Percentiles rank a stretch among this genome's conserved stretches.
phyloP scores from a whole-genome alignment of 2,329 filamentous ascomycete genomes.

The Clarireedia paspali region DNA sequence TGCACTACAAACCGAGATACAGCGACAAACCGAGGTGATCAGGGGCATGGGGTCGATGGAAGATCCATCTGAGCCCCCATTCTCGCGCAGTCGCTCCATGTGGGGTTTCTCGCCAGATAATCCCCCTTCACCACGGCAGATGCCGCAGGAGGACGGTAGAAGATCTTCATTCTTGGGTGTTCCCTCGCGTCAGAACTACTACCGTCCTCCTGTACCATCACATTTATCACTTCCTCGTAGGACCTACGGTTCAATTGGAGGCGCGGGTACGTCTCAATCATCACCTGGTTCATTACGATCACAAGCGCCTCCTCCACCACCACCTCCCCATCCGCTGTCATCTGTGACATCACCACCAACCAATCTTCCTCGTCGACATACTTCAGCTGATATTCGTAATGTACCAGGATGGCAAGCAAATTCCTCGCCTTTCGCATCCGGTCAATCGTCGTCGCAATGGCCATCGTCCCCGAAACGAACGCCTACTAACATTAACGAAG shows the following conservation, averaged over 20 bases:
- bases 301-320: slow-evolving; percentile 53
- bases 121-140: slow-evolving; percentile 77
- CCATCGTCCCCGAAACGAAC: slow-evolving; percentile 55
- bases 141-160: slow-evolving; percentile 77
- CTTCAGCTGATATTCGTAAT: slow-evolving; percentile 82
- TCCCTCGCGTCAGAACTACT: slow-evolving; percentile 50
- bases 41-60: slow-evolving; percentile 39
- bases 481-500: slow-evolving; percentile 36
- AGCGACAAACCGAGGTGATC: slow-evolving; percentile 51
- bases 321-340: slow-evolving; percentile 57
- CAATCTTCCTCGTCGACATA: slow-evolving; percentile 77
- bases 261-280: slow-evolving; percentile 56
- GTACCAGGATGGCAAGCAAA: slow-evolving; percentile 68
- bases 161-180: slow-evolving; percentile 54
- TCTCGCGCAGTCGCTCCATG: slow-evolving; percentile 58
- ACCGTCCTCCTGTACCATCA: slow-evolving; percentile 73
- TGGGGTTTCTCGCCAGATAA: slow-evolving; percentile 58
- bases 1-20: slow-evolving; percentile 50
- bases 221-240: slow-evolving; percentile 70
- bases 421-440: slow-evolving; percentile 60
- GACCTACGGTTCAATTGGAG: slow-evolving; percentile 74
- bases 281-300: slow-evolving; percentile 68
- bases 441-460: slow-evolving; percentile 55
- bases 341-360: slow-evolving; percentile 55
- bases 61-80: slow-evolving; percentile 59